Evolutionary conservation across 495 filamentous ascomycete genomes (phyloP).

Genomic region (Penicillium coprophilum): DNA sequence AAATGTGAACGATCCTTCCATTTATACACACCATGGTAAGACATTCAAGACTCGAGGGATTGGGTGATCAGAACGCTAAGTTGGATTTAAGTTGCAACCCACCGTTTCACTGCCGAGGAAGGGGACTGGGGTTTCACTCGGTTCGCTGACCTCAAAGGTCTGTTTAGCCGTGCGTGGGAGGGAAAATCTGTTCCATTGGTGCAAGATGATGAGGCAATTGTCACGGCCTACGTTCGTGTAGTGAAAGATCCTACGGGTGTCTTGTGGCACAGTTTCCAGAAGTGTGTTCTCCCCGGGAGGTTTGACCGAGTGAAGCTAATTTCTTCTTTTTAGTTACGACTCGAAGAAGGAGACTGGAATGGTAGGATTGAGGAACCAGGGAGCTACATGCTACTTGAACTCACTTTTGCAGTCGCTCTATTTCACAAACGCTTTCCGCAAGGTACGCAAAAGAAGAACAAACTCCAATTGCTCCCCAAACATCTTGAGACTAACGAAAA

Average conservation of each 20-base stretch:
- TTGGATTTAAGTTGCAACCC: constrained; percentile 58
- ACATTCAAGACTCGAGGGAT: neutral
- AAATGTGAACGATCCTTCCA: constrained; percentile 84
- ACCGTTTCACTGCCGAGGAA: constrained; percentile 92
- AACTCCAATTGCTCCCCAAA: constrained; percentile 10
- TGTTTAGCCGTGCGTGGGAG: constrained; percentile 74
- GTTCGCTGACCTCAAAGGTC: constrained; percentile 79
- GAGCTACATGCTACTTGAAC: constrained; percentile 97
- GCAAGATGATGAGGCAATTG: constrained; percentile 79
- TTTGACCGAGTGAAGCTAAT: constrained; percentile 1
- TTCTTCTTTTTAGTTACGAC: constrained; percentile 64
- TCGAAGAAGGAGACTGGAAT: constrained; percentile 98
- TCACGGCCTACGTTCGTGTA: constrained; percentile 90
- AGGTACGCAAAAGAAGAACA: constrained; percentile 56
- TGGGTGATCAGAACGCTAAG: constrained; percentile 16
- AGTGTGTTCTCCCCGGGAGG: constrained; percentile 49
- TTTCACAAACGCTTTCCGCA: constrained; percentile 96
- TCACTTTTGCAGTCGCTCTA: constrained; percentile 95
- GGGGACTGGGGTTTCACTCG: constrained; percentile 99
- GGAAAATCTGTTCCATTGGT: constrained; percentile 71
- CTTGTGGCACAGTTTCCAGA: constrained; percentile 97
- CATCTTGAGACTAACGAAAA: constrained; percentile 3
- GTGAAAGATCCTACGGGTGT: constrained; percentile 98
- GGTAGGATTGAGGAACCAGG: constrained; percentile 96
- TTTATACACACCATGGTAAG: constrained; percentile 67